Base-by-base conservation (phyloP, 2,329 filamentous ascomycete genomes). In the Falciphora oryzae region DNA sequence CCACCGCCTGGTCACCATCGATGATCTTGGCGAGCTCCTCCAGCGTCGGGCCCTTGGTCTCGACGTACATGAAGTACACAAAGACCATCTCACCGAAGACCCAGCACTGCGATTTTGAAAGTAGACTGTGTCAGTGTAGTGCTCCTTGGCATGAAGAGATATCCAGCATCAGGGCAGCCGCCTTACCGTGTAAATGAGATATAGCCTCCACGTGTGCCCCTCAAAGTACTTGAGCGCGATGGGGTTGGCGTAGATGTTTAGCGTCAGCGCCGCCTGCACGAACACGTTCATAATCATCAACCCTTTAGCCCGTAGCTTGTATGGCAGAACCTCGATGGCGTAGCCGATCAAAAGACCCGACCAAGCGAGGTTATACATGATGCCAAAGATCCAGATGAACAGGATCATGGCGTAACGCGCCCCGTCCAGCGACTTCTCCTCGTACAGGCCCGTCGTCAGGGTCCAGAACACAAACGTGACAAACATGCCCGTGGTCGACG, bases 11-110 rank as follows among this genome's bases (percentile, higher is more conserved):
- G 38, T 87, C 82, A 56, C 85, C 86, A 69, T 89, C 86, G 74
- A 89, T 89, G 75, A 89, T 82, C 76, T 85, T 85, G 71, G 84
- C 85, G 61, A 89, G 80, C 74, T 89, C 86, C 75, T 89, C 86
- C 50, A 89, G 85, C 25, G 86, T 88, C 2, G 84, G 83, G 38
- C 86, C 85, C 68, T 81, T 81, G 56, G 86, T 89, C 76, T 90
- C 86, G 68, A 88, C 76, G 71, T 79, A 80, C 76, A 80, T 79
- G 72, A 79, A 82, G 74, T 83, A 86, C 67, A 86, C 80, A 72
- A 84, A 83, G 70, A 73, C 75, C 64, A 86, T 74, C 74, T 85
- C 83, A 72, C 81, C 68, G 71, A 80, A 79, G 73, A 85, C 81
- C 83, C 83, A 85, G 75, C 79, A 76, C 72, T 74, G 28, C 11